Base-by-base conservation (phyloP, 306 rosid species). In the Lotus japonicus region DNA sequence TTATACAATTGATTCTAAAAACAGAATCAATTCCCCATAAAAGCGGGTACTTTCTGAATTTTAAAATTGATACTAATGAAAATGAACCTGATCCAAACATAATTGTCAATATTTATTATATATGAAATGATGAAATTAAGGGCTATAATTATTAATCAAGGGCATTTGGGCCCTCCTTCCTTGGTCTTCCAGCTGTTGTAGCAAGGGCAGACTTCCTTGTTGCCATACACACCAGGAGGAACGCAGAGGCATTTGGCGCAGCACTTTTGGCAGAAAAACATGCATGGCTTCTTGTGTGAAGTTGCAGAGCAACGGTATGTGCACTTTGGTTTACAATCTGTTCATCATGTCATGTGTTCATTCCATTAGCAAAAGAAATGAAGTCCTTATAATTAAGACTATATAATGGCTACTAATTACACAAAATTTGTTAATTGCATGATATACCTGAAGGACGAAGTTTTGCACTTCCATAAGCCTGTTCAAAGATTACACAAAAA, bases 101-200 rank as follows among this genome's bases (percentile, higher is more conserved):
- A 26, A n/a, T 26, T 26, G 0, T 26, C 4, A 26, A 2, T 31
- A 5, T 31, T 26, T 5, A 31, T 31, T 31, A 31, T 5, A 31
- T 31, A 1, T 31, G 36, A 5, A 1, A 26, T 26, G 31, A 26
- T 3, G 4, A 31, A 31, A 31, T 31, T 26, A 26, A 26, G 31
- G 31, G 31, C 7, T 31, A 5, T 28, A 28, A 28, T 28, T n/a
- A n/a, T 21, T 26, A 48, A 48, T 52, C 14, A 92, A 77, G 98
- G 98, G 89, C 98, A 92, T 79, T 92, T 92, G 38, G 98, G 98
- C 15, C 81, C 60, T 79, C 98, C 98, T 83, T 89, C 81, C 83
- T 84, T 61, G 43, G 98, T 92, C 89, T 92, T 92, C 98, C 98
- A 92, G 81, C 66, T 83, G 73, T 92, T 89, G 85, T 92, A 92